phyloP scores from a whole-genome alignment of 345 rosid genomes.

The Mercurialis annua region DNA sequence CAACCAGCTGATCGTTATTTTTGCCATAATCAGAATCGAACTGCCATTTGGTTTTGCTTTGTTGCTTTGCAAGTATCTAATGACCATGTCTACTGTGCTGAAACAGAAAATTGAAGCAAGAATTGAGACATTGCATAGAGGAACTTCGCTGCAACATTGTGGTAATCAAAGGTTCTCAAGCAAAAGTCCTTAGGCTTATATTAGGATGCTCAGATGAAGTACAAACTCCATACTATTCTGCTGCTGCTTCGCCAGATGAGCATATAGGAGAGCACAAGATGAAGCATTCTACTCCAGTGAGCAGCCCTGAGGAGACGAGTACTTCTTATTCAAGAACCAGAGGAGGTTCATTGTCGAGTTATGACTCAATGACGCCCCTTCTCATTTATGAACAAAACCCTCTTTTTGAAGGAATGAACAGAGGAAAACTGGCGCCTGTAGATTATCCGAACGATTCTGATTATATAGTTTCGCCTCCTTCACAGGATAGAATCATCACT shows the following conservation, averaged over 20 bases:
- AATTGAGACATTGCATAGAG: conserved; percentile 59
- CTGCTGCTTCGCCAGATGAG: conserved; percentile 48
- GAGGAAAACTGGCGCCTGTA: conserved; percentile 22
- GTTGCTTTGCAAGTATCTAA: neutral
- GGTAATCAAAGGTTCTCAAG: conserved; percentile 55
- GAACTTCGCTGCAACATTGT: conserved; percentile 67
- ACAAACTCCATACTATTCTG: conserved; percentile 56
- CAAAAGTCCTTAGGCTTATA: conserved; percentile 65
- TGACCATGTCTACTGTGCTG: conserved; percentile 17
- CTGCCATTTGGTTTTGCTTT: conserved; percentile 7
- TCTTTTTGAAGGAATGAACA: conserved; percentile 47
- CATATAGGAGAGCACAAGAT: conserved; percentile 33
- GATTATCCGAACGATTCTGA: conserved; percentile 21
- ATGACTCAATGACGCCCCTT: conserved; percentile 31
- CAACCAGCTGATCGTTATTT: neutral
- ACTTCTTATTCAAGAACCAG: conserved; percentile 37
- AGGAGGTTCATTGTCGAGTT: conserved; percentile 36
- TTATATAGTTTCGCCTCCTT: conserved; percentile 14
- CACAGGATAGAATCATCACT: conserved; percentile 27
- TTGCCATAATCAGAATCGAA: neutral
- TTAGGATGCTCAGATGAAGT: conserved; percentile 43
- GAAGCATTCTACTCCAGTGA: conserved; percentile 65
- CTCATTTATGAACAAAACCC: conserved; percentile 51
- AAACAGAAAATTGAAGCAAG: conserved; percentile 63
- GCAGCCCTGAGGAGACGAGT: conserved; percentile 58